Evolutionary conservation across 768 basidiomycete species (phyloP).

Genomic region (Suillus subluteus): DNA sequence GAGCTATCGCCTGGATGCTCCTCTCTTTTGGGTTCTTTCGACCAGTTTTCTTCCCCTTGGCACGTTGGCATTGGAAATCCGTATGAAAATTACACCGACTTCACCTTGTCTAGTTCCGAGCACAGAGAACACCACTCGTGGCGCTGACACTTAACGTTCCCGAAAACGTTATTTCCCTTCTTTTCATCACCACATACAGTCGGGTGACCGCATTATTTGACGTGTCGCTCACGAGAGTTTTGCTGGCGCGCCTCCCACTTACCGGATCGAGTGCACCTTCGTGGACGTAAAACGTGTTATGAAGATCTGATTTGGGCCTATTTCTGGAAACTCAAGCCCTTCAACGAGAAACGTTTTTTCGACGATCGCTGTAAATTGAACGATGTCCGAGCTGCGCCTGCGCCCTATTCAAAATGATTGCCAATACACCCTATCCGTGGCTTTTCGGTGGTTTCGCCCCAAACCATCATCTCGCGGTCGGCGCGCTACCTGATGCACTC

Average conservation of each 20-base stretch:
- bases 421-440: background rate
- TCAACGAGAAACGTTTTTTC: background rate
- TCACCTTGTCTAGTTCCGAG: background rate
- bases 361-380: background rate
- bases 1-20: background rate
- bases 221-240: conserved; percentile 6
- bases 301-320: background rate
- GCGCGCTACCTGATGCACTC: background rate
- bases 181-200: background rate
- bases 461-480: background rate
- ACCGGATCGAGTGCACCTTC: background rate
- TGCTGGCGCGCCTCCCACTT: background rate
- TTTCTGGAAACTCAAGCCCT: background rate
- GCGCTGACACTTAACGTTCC: background rate
- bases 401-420: background rate
- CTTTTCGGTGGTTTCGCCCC: background rate
- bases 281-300: conserved; percentile 8
- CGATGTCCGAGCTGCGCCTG: background rate
- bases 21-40: background rate
- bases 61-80: background rate
- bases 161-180: background rate
- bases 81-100: background rate
- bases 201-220: background rate
- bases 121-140: background rate
- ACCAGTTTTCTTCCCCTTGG: background rate